Percentiles rank a stretch among this genome's conserved stretches.
phyloP scores from a whole-genome alignment of 2,329 filamentous ascomycete genomes.

The Saccharata proteae region DNA sequence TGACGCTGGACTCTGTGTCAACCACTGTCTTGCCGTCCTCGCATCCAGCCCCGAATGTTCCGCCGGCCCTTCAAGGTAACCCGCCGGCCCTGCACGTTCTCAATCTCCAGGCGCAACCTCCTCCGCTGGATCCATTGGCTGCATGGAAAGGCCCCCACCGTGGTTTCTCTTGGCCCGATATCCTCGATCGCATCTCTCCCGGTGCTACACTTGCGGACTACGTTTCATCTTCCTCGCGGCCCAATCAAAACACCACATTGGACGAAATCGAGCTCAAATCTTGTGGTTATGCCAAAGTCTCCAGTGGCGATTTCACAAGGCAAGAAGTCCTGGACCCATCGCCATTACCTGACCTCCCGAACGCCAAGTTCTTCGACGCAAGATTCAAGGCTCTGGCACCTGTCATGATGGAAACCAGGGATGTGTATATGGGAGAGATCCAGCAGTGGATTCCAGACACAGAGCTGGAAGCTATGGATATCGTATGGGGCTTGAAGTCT shows the following conservation, averaged over 20 bases:
- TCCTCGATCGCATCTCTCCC: constrained; percentile 40
- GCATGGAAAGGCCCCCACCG: constrained; percentile 25
- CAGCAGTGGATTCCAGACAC: constrained; percentile 23
- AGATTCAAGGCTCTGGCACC: constrained; percentile 19
- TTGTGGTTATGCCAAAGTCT: constrained; percentile 43
- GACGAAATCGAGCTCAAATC: constrained; percentile 42
- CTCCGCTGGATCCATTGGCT: constrained; percentile 12
- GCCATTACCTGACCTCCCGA: constrained; percentile 12
- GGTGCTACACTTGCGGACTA: constrained; percentile 32
- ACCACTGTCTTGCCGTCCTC: no score
- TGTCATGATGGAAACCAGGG: constrained; percentile 26
- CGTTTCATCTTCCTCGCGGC: constrained; percentile 22
- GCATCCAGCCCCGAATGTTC: constrained; percentile 1
- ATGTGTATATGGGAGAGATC: constrained; percentile 26
- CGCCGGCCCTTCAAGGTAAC: neutral
- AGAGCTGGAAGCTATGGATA: constrained; percentile 21
- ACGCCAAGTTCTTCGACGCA: constrained; percentile 11
- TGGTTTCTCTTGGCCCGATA: constrained; percentile 36
- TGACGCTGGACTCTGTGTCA: constrained; percentile 54
- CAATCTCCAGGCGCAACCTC: constrained; percentile 8
- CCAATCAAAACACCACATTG: constrained; percentile 21
- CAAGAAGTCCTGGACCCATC: constrained; percentile 20
- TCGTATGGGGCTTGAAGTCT: constrained; percentile 20
- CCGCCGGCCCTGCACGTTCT: neutral
- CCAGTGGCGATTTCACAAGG: constrained; percentile 16